Base-by-base conservation (phyloP, 2,329 filamentous ascomycete species). In the Colletotrichum liaoningense region DNA sequence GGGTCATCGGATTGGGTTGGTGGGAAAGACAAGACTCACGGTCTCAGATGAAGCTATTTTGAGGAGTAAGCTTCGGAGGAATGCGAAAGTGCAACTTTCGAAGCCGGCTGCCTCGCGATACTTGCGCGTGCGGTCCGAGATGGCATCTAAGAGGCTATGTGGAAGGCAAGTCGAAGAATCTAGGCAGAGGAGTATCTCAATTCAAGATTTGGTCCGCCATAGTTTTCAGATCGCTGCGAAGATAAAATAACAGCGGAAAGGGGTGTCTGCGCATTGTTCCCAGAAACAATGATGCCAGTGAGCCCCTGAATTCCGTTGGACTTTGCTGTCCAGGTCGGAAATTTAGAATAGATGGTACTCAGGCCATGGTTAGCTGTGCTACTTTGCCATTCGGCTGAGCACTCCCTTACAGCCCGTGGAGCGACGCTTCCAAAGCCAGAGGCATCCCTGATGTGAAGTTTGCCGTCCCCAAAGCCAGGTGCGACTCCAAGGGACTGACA, bases 21-120 rank as follows among this genome's bases (percentile, higher is more conserved):
- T 33, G 54, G 42, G 54, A n/a, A 19, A 64, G 7, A 19, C 11
- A 14, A 19, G 35, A 12, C n/a, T 16, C 12, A 22, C 24, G 52
- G 54, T 60, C 65, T 70, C 35, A 26, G 60, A 5, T 26, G 4
- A 24, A n/a, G 19, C 12, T 38, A 56, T 65, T 38, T 64, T 26
- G 35, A 67, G 42, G 16, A 24, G 55, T 73, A 62, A 72, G 69
- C 46, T 12, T 54, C 59, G 58, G 67, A 4, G 11, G 14, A 19
- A 35, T 56, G 38, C 4, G 28, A 22, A 70, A 59, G 24, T 49
- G 54, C 11, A 42, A 5, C 16, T 42, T 60, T 38, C 12, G 19
- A 24, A 35, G 30, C 30, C 30, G 30, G 8, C 2, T 33, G 30
- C 30, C 30, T 33, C 30, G 30, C 8, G 30, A 33, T 33, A 33